A percentile compares a stretch with the other conserved stretches of the same genome.
phyloP scores from a whole-genome alignment of 208 protist species.

The Sergeia podlipaevii region DNA sequence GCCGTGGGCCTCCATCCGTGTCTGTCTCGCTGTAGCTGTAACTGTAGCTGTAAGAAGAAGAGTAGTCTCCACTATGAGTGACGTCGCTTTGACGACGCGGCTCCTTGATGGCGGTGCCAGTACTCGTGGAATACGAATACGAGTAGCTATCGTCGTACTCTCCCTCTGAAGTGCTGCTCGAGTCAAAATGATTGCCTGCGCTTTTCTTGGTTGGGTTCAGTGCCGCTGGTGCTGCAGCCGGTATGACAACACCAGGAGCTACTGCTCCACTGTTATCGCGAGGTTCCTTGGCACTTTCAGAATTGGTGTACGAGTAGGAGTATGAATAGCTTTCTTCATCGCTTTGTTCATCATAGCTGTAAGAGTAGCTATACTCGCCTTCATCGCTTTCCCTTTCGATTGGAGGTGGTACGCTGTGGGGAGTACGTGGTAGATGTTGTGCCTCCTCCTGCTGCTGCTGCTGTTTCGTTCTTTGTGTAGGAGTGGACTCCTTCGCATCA shows the following conservation, averaged over 20 bases:
- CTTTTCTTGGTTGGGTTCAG: too few species aligned
- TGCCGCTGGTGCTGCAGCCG: too few species aligned
- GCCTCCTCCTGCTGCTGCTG: not conserved
- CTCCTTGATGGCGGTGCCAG: not conserved
- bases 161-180: too few species aligned
- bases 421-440: not conserved
- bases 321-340: conserved; percentile 29
- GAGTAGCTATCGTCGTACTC: not conserved
- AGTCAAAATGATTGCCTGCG: too few species aligned
- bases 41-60: conserved; percentile 10
- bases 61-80: conserved; percentile 5
- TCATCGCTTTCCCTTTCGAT: conserved; percentile 2
- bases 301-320: conserved; percentile 12
- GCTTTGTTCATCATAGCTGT: conserved; percentile 10
- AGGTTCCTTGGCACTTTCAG: not conserved
- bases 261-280: too few species aligned
- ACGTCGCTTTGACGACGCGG: too few species aligned
- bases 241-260: too few species aligned
- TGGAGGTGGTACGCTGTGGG: not conserved
- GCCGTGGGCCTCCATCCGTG: not conserved
- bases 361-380: not conserved
- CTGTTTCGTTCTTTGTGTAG: not conserved
- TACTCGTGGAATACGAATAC: not conserved
- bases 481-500: too few species aligned
- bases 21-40: conserved; percentile 16